These are phyloP conservation scores for Penicillium coffeae DNA, from an alignment of 495 filamentous ascomycete species.

Conservation along the genomic window DNA sequence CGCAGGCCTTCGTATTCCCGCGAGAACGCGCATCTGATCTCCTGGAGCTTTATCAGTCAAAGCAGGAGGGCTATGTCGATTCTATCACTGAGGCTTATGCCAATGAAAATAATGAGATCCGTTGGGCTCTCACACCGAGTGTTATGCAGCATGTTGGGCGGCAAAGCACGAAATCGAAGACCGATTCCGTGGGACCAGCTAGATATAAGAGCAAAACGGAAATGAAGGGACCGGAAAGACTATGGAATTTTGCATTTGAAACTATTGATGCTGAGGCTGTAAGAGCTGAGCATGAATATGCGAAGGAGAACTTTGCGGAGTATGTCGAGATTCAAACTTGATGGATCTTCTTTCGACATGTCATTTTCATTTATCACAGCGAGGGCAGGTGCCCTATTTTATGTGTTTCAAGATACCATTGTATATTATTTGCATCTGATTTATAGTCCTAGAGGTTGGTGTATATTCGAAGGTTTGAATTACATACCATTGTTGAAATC, in stretches of 20 bases:
- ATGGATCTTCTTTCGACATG: not conserved
- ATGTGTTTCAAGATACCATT: not conserved
- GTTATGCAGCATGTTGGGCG: slow-evolving; percentile 48
- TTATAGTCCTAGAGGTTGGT: no score
- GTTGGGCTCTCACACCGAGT: slow-evolving; percentile 48
- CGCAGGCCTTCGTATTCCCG: slow-evolving; percentile 1
- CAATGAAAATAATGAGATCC: slow-evolving; percentile 22
- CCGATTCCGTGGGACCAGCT: not conserved
- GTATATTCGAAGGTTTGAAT: no score
- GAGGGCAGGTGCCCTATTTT: not conserved
- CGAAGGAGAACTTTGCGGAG: not conserved
- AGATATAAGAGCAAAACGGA: not conserved
- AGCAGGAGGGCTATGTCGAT: slow-evolving; percentile 25
- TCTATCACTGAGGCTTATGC: slow-evolving; percentile 44
- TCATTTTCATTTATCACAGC: not conserved
- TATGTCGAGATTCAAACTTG: not conserved
- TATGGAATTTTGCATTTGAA: slow-evolving; percentile 3
- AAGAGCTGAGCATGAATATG: not conserved
- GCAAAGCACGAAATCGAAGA: slow-evolving; percentile 24
- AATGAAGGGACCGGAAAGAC: not conserved
- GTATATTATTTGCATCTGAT: not conserved
- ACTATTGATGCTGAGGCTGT: not conserved
- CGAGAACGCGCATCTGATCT: not conserved
- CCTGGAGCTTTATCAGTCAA: not conserved
- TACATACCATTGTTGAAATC: no score